A percentile compares a stretch with the other conserved stretches of the same genome.
These are phyloP conservation scores for Alternaria gansuensis DNA, from an alignment of 2,329 filamentous ascomycete species.

Conservation along the genomic window DNA sequence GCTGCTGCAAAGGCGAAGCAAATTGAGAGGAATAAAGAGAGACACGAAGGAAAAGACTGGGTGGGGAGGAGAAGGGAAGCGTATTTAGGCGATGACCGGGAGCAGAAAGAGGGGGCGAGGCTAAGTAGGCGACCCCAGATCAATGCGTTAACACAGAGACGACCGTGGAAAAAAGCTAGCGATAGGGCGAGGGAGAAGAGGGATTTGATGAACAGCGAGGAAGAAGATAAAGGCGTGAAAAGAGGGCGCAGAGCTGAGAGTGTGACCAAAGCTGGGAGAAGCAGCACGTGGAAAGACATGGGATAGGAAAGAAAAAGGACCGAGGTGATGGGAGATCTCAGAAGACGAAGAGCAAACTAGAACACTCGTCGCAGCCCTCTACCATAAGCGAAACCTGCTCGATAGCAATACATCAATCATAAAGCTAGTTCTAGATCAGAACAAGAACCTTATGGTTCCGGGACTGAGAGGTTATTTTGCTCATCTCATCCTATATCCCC, in stretches of 20 bases:
- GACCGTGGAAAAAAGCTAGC: neutral
- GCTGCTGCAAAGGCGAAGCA: neutral
- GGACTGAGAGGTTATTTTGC: neutral
- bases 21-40: neutral
- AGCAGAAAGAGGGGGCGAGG: neutral
- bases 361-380: neutral
- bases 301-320: neutral
- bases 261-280: neutral
- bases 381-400: neutral
- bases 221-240: neutral
- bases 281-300: neutral
- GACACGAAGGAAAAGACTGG: no score
- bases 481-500: neutral
- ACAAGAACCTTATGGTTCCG: neutral
- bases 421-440: neutral
- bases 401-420: neutral
- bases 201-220: neutral
- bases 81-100: conserved; percentile 6
- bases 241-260: neutral
- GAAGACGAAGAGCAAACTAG: neutral
- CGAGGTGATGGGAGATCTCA: neutral
- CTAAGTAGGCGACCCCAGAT: neutral
- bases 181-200: conserved; percentile 1
- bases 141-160: neutral
- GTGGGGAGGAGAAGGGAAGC: neutral